Percentiles rank a stretch among this genome's conserved stretches.
phyloP scores from a whole-genome alignment of 2,329 filamentous ascomycete genomes.

The Colletotrichum camelliae region DNA sequence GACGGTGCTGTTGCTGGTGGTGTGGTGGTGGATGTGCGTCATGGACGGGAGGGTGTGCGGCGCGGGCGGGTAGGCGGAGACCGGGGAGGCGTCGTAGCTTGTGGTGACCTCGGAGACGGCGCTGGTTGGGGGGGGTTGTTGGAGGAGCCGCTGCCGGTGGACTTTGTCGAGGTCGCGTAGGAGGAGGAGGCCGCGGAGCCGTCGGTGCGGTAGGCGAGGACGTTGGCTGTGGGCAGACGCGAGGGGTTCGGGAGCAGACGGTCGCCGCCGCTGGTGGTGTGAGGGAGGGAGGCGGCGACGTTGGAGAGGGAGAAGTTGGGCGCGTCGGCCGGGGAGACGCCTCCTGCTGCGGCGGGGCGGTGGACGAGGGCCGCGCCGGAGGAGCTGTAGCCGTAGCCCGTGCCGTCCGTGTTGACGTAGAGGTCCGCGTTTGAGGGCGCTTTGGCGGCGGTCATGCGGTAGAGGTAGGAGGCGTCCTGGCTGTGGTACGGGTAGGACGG shows the following conservation, averaged over 20 bases:
- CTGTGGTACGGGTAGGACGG: constrained; percentile 38
- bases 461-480: constrained; percentile 36
- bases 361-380: constrained; percentile 34
- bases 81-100: neutral
- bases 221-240: constrained; percentile 34
- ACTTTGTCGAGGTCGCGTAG: constrained; percentile 1
- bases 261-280: constrained; percentile 28
- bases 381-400: constrained; percentile 36
- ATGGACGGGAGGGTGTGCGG: constrained; percentile 15
- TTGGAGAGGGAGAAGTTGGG: constrained; percentile 45
- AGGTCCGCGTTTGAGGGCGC: constrained; percentile 26
- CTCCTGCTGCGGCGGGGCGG: constrained; percentile 30
- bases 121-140: constrained; percentile 11
- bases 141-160: neutral
- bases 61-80: constrained; percentile 6
- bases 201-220: constrained; percentile 23
- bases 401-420: constrained; percentile 40
- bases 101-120: neutral
- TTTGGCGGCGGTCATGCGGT: constrained; percentile 34
- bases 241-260: constrained; percentile 40
- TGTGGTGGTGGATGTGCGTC: constrained; percentile 4
- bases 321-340: constrained; percentile 30
- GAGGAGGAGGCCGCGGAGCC: neutral
- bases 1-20: neutral
- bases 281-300: constrained; percentile 45